phyloP scores from a whole-genome alignment of 2,329 filamentous ascomycete genomes.

The Venturia asperata region DNA sequence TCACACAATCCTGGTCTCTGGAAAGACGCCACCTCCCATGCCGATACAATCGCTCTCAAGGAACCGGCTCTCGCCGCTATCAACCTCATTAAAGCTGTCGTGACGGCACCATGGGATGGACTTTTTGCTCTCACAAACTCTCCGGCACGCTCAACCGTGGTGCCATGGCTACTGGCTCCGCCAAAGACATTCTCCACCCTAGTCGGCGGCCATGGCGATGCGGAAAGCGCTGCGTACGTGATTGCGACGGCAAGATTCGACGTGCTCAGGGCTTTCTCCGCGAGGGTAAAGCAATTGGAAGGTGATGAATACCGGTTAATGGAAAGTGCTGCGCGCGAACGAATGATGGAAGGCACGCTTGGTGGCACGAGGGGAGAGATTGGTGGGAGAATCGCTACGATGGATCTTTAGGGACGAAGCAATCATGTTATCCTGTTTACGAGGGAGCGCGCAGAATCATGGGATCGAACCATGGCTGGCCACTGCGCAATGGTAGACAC shows the following conservation, averaged over 20 bases:
- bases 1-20: constrained; percentile 46
- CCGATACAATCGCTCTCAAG: constrained; percentile 51
- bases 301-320: constrained; percentile 27
- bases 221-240: constrained; percentile 51
- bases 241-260: constrained; percentile 53
- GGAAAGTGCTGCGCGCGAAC: constrained; percentile 36
- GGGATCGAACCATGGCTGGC: neutral
- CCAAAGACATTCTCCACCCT: constrained; percentile 51
- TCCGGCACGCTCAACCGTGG: constrained; percentile 47
- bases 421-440: neutral
- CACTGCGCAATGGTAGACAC: neutral
- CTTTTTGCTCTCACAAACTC: constrained; percentile 45
- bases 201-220: constrained; percentile 51
- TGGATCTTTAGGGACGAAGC: constrained; percentile 32
- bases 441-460: neutral
- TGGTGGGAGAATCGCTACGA: constrained; percentile 40
- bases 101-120: constrained; percentile 47
- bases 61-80: constrained; percentile 51
- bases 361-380: constrained; percentile 35
- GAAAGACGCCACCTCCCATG: constrained; percentile 44
- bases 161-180: constrained; percentile 52
- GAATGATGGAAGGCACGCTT: constrained; percentile 38
- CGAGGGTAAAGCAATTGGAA: constrained; percentile 33
- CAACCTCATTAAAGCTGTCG: constrained; percentile 44
- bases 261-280: constrained; percentile 44